A percentile compares a stretch with the other conserved stretches of the same genome.
phyloP scores from a whole-genome alignment of 768 basidiomycete species.

The Podaxis carcinomalis region DNA sequence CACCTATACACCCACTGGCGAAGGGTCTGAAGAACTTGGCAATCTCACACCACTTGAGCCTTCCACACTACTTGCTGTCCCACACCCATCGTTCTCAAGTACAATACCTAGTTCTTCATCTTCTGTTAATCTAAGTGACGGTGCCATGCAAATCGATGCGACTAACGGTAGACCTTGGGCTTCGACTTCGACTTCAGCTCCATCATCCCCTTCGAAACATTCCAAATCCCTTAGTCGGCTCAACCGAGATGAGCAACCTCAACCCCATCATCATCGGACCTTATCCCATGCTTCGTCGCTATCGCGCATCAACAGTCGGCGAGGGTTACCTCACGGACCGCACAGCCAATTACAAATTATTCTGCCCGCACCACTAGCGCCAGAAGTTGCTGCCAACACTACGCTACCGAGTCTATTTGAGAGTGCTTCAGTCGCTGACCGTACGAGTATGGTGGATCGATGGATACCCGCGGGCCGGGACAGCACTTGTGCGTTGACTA shows the following conservation, averaged over 20 bases:
- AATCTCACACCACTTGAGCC: constrained; percentile 15
- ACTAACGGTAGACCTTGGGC: neutral
- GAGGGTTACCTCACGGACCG: constrained; percentile 59
- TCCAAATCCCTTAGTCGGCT: constrained; percentile 14
- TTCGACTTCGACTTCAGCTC: neutral
- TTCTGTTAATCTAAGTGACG: constrained; percentile 19
- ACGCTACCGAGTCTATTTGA: neutral
- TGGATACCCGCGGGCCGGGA: constrained; percentile 18
- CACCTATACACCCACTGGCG: constrained; percentile 8
- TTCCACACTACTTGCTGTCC: constrained; percentile 16
- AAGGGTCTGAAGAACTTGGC: constrained; percentile 3
- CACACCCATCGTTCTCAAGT: constrained; percentile 20
- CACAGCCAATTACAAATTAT: constrained; percentile 63
- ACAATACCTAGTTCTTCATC: constrained; percentile 26
- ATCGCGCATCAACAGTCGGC: constrained; percentile 32
- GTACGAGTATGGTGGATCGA: constrained; percentile 22
- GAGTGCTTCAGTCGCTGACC: constrained; percentile 6
- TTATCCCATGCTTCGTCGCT: constrained; percentile 11
- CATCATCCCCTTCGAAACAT: constrained; percentile 8
- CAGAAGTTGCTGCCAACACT: constrained; percentile 16
- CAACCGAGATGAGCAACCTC: constrained; percentile 12
- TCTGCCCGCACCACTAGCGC: constrained; percentile 60
- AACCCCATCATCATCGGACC: constrained; percentile 10
- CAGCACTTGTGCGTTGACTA: neutral
- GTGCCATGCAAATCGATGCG: neutral